Conservation (phyloP, 352 stramenopile species). For the Globisporangium cystogenes region DNA sequence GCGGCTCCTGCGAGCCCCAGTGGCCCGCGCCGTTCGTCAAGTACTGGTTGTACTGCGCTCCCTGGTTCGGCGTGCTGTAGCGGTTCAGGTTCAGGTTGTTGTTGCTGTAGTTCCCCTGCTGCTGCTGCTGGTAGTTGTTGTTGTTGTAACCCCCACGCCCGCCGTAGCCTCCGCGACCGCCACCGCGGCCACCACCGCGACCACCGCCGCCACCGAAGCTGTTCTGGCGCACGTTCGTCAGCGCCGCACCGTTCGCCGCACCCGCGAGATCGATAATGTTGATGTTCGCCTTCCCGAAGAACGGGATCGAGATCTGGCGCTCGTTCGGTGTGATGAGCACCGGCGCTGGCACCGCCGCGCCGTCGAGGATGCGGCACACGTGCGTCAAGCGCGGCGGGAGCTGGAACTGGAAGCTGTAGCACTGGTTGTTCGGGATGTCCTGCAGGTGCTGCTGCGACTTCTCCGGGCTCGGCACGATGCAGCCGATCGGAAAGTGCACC, state of each 20-base stretch:
- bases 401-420: slow-evolving; percentile 79
- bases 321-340: slow-evolving; percentile 57
- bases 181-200: slow-evolving; percentile 16
- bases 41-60: slow-evolving; percentile 71
- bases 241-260: slow-evolving; percentile 17
- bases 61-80: slow-evolving; percentile 25
- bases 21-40: slow-evolving; percentile 67
- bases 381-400: slow-evolving; percentile 47
- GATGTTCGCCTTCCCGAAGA: slow-evolving; percentile 82
- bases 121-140: slow-evolving; percentile 28
- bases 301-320: slow-evolving; percentile 66
- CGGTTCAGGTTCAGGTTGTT: slow-evolving; percentile 71
- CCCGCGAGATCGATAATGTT: slow-evolving; percentile 81
- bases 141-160: slow-evolving; percentile 22
- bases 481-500: slow-evolving; percentile 67
- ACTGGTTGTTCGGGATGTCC: slow-evolving; percentile 85
- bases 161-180: slow-evolving; percentile 12
- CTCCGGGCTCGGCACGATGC: slow-evolving; percentile 69
- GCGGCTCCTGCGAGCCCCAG: slow-evolving; percentile 73
- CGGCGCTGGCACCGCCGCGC: slow-evolving; percentile 26
- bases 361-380: slow-evolving; percentile 51
- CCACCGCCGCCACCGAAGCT: slow-evolving; percentile 27
- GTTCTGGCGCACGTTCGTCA: slow-evolving; percentile 57
- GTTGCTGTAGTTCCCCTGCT: slow-evolving; percentile 33
- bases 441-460: slow-evolving; percentile 63